These are phyloP conservation scores for Helianthus tuberosus DNA, from an alignment of 129 eudicot species.

Conservation along the genomic window DNA sequence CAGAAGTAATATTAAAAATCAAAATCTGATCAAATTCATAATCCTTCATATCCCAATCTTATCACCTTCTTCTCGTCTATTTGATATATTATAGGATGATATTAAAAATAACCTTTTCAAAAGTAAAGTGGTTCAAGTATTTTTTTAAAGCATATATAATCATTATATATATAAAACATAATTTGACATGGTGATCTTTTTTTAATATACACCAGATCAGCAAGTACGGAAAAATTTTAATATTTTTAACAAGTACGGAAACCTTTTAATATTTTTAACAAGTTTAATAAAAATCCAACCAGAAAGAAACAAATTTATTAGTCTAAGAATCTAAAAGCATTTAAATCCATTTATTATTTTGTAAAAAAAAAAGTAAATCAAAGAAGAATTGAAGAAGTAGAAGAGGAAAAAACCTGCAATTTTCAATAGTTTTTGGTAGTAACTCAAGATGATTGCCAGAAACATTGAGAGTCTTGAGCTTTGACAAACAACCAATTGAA, in stretches of 20 bases:
- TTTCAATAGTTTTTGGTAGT: slow-evolving; percentile 76
- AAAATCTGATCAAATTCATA: too few species aligned
- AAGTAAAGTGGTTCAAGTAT: background rate
- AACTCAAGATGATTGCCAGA: slow-evolving; percentile 77
- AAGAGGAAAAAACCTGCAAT: slow-evolving; percentile 66
- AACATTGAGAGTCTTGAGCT: slow-evolving; percentile 75
- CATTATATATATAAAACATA: background rate
- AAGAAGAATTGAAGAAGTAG: too few species aligned
- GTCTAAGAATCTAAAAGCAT: background rate
- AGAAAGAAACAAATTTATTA: background rate
- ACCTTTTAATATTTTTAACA: background rate
- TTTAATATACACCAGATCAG: background rate
- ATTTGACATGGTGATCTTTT: background rate
- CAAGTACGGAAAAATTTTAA: slow-evolving; percentile 8
- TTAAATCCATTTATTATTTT: background rate
- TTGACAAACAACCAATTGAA: slow-evolving; percentile 87
- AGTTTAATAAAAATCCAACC: background rate
- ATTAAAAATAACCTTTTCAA: background rate
- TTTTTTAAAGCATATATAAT: background rate
- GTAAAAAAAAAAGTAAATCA: background rate
- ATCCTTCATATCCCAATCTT: background rate
- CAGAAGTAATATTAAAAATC: background rate
- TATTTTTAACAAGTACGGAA: background rate
- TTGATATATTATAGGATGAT: background rate
- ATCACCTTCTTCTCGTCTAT: background rate